Base-by-base conservation (phyloP, 345 rosid species). In the Kandelia obovata region DNA sequence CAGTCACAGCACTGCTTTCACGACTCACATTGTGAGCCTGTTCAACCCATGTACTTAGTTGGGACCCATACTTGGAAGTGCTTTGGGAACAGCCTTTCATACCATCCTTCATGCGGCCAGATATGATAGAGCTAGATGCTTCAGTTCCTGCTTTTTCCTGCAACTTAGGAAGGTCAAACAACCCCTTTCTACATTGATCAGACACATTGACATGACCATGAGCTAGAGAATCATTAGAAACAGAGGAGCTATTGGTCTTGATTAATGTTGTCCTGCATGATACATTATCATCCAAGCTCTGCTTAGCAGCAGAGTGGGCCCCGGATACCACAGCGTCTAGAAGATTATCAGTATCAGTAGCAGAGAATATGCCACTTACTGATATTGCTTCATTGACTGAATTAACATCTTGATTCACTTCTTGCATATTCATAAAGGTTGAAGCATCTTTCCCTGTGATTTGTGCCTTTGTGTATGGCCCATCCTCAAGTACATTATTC, bases 321-420 rank as follows among this genome's bases (percentile, higher is more conserved):
- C 84, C 80, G 2, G 96, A 85, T 60, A 95, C 97, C 55, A 95
- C 96, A 7, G 99, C 99, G 77, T 95, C 99, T 81, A 95, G 75
- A 70, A 95, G 91, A 84, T 95, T 78, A 73, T 88, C 99, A 25
- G 80, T 66, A 31, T 80, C 85, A 39, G 60, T 37, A 5, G 65
- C 80, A 30, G 82, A 70, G 69, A 74, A 71, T 52, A 76, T 46
- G 65, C 75, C 62, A 64, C 51, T 61, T 35, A 70, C 83, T 26
- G 84, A 80, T 53, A 71, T 61, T 65, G 76, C 79, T 35, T 79
- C 82, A 32, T 74, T 78, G 6, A 75, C 73, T 39, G 92, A 76
- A 68, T 71, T 78, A 55, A 80, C 62, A 58, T 70, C 83, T 17
- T 83, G 73, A 77, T 67, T 74, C 69, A 70, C 62, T 52, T 79